phyloP scores from a whole-genome alignment of 805 yeast species.

The Candida yuanshanica region DNA sequence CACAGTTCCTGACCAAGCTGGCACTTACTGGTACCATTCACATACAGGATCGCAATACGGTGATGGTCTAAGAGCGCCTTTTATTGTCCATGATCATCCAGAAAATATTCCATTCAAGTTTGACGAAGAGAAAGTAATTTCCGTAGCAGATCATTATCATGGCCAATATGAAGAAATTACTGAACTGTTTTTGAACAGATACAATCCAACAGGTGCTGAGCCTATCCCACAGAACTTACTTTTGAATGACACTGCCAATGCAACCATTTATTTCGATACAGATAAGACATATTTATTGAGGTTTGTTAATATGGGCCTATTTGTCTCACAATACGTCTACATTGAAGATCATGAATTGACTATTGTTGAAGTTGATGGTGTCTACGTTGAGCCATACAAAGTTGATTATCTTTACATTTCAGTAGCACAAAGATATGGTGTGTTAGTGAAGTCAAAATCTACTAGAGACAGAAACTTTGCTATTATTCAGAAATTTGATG shows the following conservation, averaged over 20 bases:
- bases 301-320: constrained; percentile 62
- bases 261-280: constrained; percentile 48
- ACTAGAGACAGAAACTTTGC: constrained; percentile 44
- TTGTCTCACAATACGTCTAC: constrained; percentile 65
- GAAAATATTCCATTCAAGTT: constrained; percentile 45
- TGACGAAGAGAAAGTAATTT: constrained; percentile 56
- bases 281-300: constrained; percentile 60
- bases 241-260: constrained; percentile 60
- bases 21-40: constrained; percentile 83
- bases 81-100: constrained; percentile 52
- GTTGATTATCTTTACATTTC: constrained; percentile 57
- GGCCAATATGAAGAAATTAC: constrained; percentile 41
- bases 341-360: constrained; percentile 69
- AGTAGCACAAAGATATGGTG: constrained; percentile 79
- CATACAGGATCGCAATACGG: constrained; percentile 74
- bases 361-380: constrained; percentile 67
- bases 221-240: constrained; percentile 67
- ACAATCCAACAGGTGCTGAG: constrained; percentile 82
- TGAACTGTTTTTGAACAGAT: constrained; percentile 48
- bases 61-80: constrained; percentile 69
- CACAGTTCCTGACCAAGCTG: constrained; percentile 60
- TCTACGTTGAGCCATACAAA: constrained; percentile 51
- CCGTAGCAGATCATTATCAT: constrained; percentile 63
- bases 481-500: constrained; percentile 57
- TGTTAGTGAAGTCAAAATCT: constrained; percentile 53